Base-by-base conservation (phyloP, 805 yeast species). In the Candida coquimbonensis region DNA sequence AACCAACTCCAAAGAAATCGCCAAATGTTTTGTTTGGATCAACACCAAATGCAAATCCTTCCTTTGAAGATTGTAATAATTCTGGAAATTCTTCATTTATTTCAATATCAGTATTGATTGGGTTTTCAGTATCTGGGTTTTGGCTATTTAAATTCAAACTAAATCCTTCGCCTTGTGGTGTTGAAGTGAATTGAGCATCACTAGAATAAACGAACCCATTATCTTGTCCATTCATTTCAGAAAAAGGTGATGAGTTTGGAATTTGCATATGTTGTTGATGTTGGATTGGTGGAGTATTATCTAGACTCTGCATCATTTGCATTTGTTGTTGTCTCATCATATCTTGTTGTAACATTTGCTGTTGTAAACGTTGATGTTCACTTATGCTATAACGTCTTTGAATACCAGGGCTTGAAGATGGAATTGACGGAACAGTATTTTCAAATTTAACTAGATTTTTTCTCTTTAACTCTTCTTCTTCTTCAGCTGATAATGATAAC, bases 401-500 rank as follows among this genome's bases (percentile, higher is more conserved):
- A 12, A 9, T 11, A 17, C 26, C 11, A 27, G 48, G 45, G 8
- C 29, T 26, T 9, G 42, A 43, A 9, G 26, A 39, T n/a, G 47
- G 47, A 4, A 37, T 36, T 3, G 24, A 7, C 3, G 16, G 9
- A 12, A 7, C n/a, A 9, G n/a, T 36, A 13, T 35, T 29, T 8
- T 40, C 42, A 6, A 11, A 14, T 31, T 37, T 38, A 5, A 42
- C 5, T 13, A 14, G 41, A 36, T 17, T 39, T 12, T 36, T 29
- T 47, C 26, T 43, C 39, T 16, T 16, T 3, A 46, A 27, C 11
- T 45, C 49, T 14, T 51, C 59, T 14, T 51, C 59, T 19, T 59
- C 62, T n/a, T 51, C 57, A 9, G 46, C 43, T 6, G 56, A 47
- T 2, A 57, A 35, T 1, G 48, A 49, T 40, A 54, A 37, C 7